Evolutionary conservation across 192 early-diverging fungal genomes (phyloP), one percentile per base, ranked within the genome.

Genomic region (Coemansia aciculifera): DNA sequence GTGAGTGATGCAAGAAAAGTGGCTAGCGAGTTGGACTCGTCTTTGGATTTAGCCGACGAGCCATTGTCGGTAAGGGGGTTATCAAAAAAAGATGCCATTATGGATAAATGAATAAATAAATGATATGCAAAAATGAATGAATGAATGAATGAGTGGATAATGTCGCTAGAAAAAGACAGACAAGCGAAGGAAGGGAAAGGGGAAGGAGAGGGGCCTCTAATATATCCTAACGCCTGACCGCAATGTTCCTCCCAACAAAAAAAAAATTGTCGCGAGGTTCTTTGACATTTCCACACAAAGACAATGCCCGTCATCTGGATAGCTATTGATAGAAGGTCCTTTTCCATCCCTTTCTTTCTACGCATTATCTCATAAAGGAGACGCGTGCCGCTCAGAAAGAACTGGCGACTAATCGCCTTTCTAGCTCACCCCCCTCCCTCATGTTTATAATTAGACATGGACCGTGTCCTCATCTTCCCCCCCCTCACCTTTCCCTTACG

Each of bases 1-100:
- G 85, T 59, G 5, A 94, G 48, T 1, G 94, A 85, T 2, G 92
- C 87, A 1, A 85, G 66, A 65, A 95, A 93, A 2, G 89, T 87
- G 32, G 71, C 74, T n/a, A 89, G 72, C 0, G 90, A 87, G 57
- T 74, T 74, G 63, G 51, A 54, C 51, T 29, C 24, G 51, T 54
- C 51, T 54, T 54, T 54, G 4, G 24, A 11, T 31, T 54, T 48
- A 78, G 8, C 73, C 65, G 8, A 42, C 3, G 2, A 0, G 19
- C 46, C 59, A 1, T 32, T 59, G 40, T 49, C 21, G n/a, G 63
- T 34, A 23, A 29, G 12, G 8, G 29, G 2, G 51, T 29, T 24
- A 4, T 24, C n/a, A 29, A 54, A 2, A 54, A 54, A 29, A 12
- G 24, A 11, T 5, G 21, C 51, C 51, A 66, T 49, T 36, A 43